phyloP scores from a whole-genome alignment of 345 rosid genomes.

The Rhodamnia argentea region DNA sequence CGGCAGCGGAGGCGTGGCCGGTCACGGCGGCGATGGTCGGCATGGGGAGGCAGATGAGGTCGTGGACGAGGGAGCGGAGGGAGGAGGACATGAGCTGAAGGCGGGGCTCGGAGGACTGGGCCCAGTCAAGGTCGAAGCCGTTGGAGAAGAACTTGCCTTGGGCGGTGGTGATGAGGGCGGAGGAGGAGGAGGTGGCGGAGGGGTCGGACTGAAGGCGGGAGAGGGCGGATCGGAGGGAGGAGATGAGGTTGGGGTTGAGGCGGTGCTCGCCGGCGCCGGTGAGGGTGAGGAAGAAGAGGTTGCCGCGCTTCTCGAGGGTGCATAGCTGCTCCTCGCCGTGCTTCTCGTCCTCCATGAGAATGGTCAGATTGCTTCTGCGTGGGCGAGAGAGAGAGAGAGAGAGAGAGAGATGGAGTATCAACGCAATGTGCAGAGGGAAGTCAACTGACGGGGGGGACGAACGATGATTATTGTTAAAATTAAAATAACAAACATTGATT shows the following conservation, averaged over 20 bases:
- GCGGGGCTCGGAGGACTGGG: slow-evolving; percentile 18
- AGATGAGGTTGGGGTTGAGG: slow-evolving; percentile 36
- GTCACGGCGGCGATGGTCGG: slow-evolving; percentile 55
- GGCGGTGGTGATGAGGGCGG: slow-evolving; percentile 57
- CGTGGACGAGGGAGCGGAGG: slow-evolving; percentile 28
- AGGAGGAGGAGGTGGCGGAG: slow-evolving; percentile 12
- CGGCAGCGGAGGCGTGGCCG: slow-evolving; percentile 80
- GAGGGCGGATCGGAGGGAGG: slow-evolving; percentile 30
- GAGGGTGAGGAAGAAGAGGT: slow-evolving; percentile 36
- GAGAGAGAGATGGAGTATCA: too few relatives aligned
- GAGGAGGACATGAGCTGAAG: slow-evolving; percentile 19
- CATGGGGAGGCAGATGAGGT: slow-evolving; percentile 56
- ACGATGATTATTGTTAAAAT: not conserved
- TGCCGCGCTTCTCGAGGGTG: slow-evolving; percentile 42
- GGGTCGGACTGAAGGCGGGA: slow-evolving; percentile 25
- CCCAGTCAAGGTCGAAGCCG: slow-evolving; percentile 65
- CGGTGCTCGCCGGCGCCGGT: slow-evolving; percentile 60
- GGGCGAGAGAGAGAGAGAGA: not conserved
- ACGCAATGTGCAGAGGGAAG: not conserved
- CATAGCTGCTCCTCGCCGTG: slow-evolving; percentile 18
- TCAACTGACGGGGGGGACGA: not conserved
- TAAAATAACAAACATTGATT: not conserved
- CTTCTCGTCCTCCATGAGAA: not conserved
- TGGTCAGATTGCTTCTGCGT: not conserved
- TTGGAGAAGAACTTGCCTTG: slow-evolving; percentile 83